A percentile compares a stretch with the other conserved stretches of the same genome.
Conservation (phyloP, 148 eudicot species). For the Fallopia convolvulus region DNA sequence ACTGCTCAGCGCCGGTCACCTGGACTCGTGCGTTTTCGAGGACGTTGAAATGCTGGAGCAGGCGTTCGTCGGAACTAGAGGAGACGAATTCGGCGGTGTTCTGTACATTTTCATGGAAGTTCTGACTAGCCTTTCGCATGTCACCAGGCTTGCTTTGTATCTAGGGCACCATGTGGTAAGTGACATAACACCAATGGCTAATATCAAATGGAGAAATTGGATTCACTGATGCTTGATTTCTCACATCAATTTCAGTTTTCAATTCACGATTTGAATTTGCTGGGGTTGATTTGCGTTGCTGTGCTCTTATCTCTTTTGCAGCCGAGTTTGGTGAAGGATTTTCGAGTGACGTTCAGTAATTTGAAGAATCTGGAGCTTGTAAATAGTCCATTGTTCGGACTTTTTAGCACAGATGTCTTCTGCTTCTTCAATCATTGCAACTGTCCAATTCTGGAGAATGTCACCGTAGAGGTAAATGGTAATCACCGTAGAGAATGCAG, state of each 20-base stretch:
- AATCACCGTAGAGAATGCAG: not conserved
- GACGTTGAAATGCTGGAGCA: constrained; percentile 18
- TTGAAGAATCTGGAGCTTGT: constrained; percentile 23
- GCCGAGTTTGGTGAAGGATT: constrained; percentile 33
- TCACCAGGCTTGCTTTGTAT: constrained; percentile 22
- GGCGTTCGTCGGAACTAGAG: constrained; percentile 32
- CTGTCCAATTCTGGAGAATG: constrained; percentile 25
- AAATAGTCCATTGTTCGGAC: constrained; percentile 31
- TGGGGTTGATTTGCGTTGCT: not conserved
- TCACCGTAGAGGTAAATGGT: constrained; percentile 20
- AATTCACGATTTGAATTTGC: not conserved
- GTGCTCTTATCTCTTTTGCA: constrained; percentile 10
- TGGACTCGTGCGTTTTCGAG: constrained; percentile 21
- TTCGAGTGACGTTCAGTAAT: constrained; percentile 23
- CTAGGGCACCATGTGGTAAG: constrained; percentile 39
- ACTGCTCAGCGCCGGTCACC: constrained; percentile 25
- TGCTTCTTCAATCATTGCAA: constrained; percentile 30
- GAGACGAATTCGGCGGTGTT: constrained; percentile 34
- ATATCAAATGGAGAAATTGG: not conserved
- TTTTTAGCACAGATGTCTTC: constrained; percentile 31
- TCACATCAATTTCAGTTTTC: not conserved
- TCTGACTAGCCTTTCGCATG: constrained; percentile 21
- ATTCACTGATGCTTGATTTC: not conserved
- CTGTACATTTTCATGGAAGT: constrained; percentile 24
- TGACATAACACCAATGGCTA: not conserved